Evolutionary conservation across 1,284 basidiomycete genomes (phyloP).

Genomic region (Singerocomus rubriflavus): DNA sequence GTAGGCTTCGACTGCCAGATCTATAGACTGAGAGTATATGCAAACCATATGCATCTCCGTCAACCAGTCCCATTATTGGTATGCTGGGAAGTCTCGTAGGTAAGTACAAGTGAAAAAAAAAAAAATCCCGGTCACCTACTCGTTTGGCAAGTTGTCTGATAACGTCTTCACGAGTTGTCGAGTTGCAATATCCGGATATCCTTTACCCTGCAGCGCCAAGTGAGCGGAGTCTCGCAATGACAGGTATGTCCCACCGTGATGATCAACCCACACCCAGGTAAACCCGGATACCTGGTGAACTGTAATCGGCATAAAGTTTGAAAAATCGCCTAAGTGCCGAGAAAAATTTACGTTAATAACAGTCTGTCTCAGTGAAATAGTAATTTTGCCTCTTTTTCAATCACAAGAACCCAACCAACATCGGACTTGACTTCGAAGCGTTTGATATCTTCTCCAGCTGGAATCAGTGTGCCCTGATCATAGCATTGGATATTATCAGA

Average conservation of each 20-base stretch:
- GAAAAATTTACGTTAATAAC: not conserved
- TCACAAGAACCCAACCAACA: slow-evolving; percentile 75
- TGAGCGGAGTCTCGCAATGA: slow-evolving; percentile 10
- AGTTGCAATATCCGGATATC: slow-evolving; percentile 90
- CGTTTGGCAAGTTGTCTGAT: slow-evolving; percentile 57
- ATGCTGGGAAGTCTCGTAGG: slow-evolving; percentile 42
- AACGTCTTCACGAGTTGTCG: slow-evolving; percentile 75
- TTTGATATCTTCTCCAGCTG: slow-evolving; percentile 67
- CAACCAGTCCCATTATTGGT: slow-evolving; percentile 77
- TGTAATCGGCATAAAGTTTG: slow-evolving; percentile 68
- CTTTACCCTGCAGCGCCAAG: slow-evolving; percentile 69
- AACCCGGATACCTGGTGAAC: slow-evolving; percentile 45
- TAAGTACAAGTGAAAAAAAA: not conserved
- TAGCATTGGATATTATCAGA: not conserved
- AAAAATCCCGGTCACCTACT: slow-evolving; percentile 33
- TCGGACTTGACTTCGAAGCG: slow-evolving; percentile 51
- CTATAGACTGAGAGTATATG: slow-evolving; percentile 87
- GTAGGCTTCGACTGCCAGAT: slow-evolving; percentile 60
- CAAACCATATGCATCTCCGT: slow-evolving; percentile 86
- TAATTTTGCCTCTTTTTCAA: slow-evolving; percentile 84
- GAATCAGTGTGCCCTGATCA: slow-evolving; percentile 69
- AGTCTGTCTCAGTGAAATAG: not conserved
- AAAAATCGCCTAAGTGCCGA: slow-evolving; percentile 71
- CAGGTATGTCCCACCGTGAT: slow-evolving; percentile 52
- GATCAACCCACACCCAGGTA: slow-evolving; percentile 62